Conservation (phyloP, 495 filamentous ascomycete genomes). For the Neurospora cerealis region DNA sequence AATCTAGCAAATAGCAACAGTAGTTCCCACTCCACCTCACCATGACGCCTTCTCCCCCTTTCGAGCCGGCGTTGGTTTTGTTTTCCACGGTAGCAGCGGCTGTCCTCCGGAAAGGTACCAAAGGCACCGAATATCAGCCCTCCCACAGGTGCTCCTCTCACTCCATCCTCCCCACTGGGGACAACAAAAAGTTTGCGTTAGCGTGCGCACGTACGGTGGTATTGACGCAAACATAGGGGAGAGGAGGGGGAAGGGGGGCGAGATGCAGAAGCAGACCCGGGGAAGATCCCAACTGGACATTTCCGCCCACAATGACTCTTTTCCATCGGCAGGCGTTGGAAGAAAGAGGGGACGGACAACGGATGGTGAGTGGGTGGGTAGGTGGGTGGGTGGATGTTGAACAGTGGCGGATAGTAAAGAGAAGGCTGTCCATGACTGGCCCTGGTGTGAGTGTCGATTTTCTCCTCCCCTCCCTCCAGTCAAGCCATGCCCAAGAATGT, state of each 20-base stretch:
- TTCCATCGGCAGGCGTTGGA: not conserved
- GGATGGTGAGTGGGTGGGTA: not conserved
- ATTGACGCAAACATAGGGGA: not conserved
- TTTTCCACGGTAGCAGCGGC: not conserved
- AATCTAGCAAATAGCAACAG: not conserved
- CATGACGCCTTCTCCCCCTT: not conserved
- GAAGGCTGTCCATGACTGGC: not conserved
- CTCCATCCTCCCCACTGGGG: not conserved
- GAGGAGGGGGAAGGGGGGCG: not conserved
- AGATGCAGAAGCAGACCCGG: not conserved
- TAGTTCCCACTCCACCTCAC: not conserved
- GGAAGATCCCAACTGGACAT: not conserved
- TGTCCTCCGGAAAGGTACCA: not conserved
- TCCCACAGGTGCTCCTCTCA: not conserved
- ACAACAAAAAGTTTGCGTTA: not conserved
- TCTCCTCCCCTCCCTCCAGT: not conserved
- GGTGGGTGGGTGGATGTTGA: not conserved
- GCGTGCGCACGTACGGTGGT: not conserved
- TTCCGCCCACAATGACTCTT: not conserved
- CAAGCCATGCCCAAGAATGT: not conserved
- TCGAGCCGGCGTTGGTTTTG: no score
- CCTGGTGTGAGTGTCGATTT: not conserved
- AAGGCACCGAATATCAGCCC: not conserved
- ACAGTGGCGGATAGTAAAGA: not conserved
- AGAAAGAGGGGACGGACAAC: not conserved